Evolutionary conservation across 257 asterid genomes (phyloP).

Genomic region (Sherardia arvensis): DNA sequence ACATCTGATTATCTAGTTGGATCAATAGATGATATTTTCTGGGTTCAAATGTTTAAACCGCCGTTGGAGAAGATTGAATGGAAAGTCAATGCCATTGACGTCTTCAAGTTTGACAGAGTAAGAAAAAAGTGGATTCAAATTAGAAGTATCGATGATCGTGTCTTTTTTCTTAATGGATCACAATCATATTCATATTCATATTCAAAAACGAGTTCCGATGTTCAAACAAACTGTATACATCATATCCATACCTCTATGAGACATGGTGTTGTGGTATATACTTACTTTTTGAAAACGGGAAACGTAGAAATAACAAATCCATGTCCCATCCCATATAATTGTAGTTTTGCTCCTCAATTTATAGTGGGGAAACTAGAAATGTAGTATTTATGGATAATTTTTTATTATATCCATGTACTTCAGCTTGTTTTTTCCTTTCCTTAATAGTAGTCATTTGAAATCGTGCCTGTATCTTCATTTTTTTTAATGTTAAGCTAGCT

Average conservation of each 20-base stretch:
- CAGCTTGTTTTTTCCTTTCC: too few species aligned
- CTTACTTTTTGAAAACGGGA: neutral
- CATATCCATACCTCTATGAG: neutral
- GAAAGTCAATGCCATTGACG: neutral
- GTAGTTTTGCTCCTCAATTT: neutral
- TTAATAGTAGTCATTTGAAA: too few species aligned
- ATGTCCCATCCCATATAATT: too few species aligned
- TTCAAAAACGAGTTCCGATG: neutral
- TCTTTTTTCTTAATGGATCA: neutral
- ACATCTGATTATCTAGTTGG: neutral
- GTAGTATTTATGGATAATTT: neutral
- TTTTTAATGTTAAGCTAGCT: too few species aligned
- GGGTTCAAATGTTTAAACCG: neutral
- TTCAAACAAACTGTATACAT: neutral
- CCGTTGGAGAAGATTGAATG: neutral
- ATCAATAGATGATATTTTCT: neutral
- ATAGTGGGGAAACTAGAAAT: neutral
- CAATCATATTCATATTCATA: neutral
- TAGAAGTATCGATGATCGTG: neutral
- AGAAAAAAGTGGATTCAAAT: neutral
- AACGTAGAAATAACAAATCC: neutral
- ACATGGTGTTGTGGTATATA: neutral
- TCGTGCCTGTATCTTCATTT: too few species aligned
- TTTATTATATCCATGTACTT: too few species aligned
- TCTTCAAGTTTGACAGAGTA: neutral